Evolutionary conservation across 1,284 basidiomycete species (phyloP).

Genomic region (Malassezia nana): DNA sequence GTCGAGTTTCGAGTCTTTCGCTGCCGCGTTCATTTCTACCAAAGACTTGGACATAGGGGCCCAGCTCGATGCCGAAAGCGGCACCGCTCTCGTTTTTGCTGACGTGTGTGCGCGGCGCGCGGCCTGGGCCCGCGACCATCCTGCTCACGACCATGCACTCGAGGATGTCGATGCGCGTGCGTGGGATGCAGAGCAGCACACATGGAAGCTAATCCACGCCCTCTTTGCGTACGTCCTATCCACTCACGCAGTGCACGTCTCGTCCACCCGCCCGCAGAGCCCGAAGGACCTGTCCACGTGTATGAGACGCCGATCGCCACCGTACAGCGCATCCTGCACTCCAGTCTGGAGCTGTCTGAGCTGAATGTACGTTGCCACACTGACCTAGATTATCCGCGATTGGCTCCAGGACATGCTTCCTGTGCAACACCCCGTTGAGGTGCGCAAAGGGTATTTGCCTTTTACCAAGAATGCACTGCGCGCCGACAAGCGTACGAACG

Average conservation of each 20-base stretch:
- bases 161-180: conserved; percentile 22
- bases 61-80: conserved; percentile 25
- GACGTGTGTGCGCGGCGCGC: conserved; percentile 25
- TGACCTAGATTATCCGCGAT: conserved; percentile 32
- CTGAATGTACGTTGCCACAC: conserved; percentile 21
- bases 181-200: conserved; percentile 35
- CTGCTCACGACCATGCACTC: conserved; percentile 12
- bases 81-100: conserved; percentile 34
- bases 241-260: conserved; percentile 6
- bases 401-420: conserved; percentile 41
- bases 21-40: conserved; percentile 26
- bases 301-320: conserved; percentile 43
- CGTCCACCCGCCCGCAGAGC: not conserved
- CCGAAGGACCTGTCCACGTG: conserved; percentile 13
- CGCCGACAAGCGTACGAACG: conserved; percentile 30
- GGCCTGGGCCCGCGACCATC: not conserved
- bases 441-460: conserved; percentile 44
- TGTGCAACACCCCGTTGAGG: conserved; percentile 35
- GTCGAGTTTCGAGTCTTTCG: conserved; percentile 36
- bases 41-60: conserved; percentile 23
- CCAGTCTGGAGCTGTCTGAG: conserved; percentile 33
- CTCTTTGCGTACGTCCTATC: conserved; percentile 19
- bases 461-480: conserved; percentile 43
- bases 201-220: conserved; percentile 33
- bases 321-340: conserved; percentile 35